Evolutionary conservation across 1,284 basidiomycete genomes (phyloP).

Genomic region (Microbotryum violaceum): DNA sequence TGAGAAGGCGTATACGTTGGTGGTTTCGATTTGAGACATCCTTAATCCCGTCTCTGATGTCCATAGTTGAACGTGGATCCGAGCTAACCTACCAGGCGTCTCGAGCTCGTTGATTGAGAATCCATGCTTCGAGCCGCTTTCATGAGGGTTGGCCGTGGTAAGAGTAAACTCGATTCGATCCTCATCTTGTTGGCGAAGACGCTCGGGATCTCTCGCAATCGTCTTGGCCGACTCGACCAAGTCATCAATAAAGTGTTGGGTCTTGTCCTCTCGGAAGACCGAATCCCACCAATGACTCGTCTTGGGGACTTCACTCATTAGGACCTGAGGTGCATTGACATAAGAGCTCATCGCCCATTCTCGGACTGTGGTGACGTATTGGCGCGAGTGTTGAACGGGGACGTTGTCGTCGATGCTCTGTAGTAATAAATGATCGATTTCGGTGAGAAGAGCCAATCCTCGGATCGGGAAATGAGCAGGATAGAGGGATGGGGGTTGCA

Average conservation of each 20-base stretch:
- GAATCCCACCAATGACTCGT: constrained; percentile 61
- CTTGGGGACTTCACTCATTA: constrained; percentile 59
- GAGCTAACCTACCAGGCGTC: constrained; percentile 49
- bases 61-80: constrained; percentile 23
- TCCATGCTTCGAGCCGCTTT: constrained; percentile 59
- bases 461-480: neutral
- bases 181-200: constrained; percentile 13
- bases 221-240: constrained; percentile 32
- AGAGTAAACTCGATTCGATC: constrained; percentile 50
- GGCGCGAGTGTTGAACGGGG: constrained; percentile 68
- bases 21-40: neutral
- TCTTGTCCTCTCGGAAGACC: constrained; percentile 51
- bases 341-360: constrained; percentile 45
- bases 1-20: constrained; percentile 1
- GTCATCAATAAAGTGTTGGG: constrained; percentile 51
- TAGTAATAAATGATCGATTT: neutral
- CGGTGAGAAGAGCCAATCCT: no score
- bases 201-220: neutral
- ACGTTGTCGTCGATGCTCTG: constrained; percentile 61
- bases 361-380: constrained; percentile 52
- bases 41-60: neutral
- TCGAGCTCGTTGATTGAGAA: constrained; percentile 53
- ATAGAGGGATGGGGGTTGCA: neutral
- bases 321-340: neutral
- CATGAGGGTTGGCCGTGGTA: constrained; percentile 57